Base-by-base conservation (phyloP, 768 basidiomycete species). In the Leccinellum albellum region DNA sequence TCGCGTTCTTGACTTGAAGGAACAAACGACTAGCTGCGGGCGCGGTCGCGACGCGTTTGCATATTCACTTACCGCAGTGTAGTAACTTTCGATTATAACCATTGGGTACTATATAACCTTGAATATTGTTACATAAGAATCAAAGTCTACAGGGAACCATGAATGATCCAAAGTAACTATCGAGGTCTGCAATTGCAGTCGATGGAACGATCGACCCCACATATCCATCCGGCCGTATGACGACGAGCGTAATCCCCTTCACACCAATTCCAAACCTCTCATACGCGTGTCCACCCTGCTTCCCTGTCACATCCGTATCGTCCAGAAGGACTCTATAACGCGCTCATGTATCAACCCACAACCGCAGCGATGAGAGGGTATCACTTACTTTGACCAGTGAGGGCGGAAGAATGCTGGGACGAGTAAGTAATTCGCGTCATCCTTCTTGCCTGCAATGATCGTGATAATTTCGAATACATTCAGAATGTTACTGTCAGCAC, bases 1-100 rank as follows among this genome's bases (percentile, higher is more conserved):
- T 33, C 45, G 40, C 20, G 9, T n/a, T 51, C 40, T 54, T 47
- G 47, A 46, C n/a, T 24, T 40, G 10, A 40, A n/a, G 40, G 35
- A 15, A 33, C 1, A 6, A 6, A 7, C 3, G 2, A 21, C 12
- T 15, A 56, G 49, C 66, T 67, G 66, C 64, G 64, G 60, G 54
- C 61, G 66, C 66, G 56, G 65, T 47, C 24, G 20, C 45, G 33
- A 44, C 64, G 4, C 24, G 23, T 54, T 21, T 15, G 24, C 6
- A 24, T n/a, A n/a, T 26, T 49, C 17, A 3, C 48, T 12, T 12
- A 32, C 50, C 60, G 60, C 61, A 66, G 64, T 35, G n/a, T n/a
- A n/a, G n/a, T n/a, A n/a, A n/a, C n/a, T n/a, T n/a, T n/a, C n/a
- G n/a, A n/a, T n/a, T n/a, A n/a, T n/a, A n/a, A n/a, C n/a, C n/a